Evolutionary conservation across 1,284 basidiomycete species (phyloP), one percentile per base, ranked within the genome.

Genomic region (Rugosomyces carneus): DNA sequence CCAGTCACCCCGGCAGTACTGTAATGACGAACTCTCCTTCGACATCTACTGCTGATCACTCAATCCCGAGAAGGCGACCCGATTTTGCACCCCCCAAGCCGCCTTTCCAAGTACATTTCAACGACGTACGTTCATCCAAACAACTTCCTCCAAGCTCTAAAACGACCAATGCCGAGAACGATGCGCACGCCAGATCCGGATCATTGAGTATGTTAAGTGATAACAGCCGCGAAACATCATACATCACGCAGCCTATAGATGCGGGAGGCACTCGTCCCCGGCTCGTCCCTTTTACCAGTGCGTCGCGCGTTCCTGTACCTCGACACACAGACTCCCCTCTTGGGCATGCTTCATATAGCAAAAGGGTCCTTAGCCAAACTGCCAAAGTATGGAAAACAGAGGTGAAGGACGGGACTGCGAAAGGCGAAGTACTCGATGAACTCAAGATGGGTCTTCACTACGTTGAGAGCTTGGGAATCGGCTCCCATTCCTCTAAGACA

Each of bases 221-320:
- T 34, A 54, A 59, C 24, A 66, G 64, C 44, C 54, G 52, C 15
- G 67, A 56, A n/a, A 57, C 61, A 40, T 64, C 62, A 15, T 60
- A 55, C 27, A 54, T 45, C 15, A 37, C 59, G 1, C 64, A 64
- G 23, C 60, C 60, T 26, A 49, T 51, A 20, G 44, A 50, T 38
- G 53, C 47, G 18, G 40, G 52, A 6, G 58, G 57, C 32, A 56
- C 66, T 15, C 72, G 75, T 13, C 80, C 84, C 32, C 74, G 82
- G 21, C 62, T 89, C n/a, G 84, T 88, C 23, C 81, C 80, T 32
- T 87, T 89, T 58, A 85, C 79, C 4, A 78, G 76, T 53, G 77
- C 81, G 19, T 72, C 74, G 23, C 76, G 80, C n/a, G 82, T 85
- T 18, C 82, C 82, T 26, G 68, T 76, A 2, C 79, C 82, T 31